Percentiles rank a stretch among this genome's conserved stretches.
Conservation (phyloP, 495 filamentous ascomycete genomes). For the Parmelia sp. region DNA sequence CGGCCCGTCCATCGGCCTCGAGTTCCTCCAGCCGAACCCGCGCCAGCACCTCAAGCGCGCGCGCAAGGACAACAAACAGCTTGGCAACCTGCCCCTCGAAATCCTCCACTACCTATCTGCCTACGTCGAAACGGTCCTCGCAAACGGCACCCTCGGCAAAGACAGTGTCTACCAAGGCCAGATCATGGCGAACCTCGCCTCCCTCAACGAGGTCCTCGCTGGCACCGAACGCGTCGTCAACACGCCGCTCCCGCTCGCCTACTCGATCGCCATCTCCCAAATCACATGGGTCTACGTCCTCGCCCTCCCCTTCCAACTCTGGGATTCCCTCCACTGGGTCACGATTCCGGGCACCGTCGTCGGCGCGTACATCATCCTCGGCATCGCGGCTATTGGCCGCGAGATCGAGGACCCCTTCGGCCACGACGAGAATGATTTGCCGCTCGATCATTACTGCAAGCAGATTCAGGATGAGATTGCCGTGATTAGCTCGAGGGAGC, state of each 20-base stretch:
- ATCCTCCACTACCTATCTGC: conserved; percentile 65
- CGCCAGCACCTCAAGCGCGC: conserved; percentile 63
- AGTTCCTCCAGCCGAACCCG: conserved; percentile 66
- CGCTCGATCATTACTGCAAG: conserved; percentile 68
- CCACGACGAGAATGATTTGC: conserved; percentile 79
- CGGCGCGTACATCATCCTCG: conserved; percentile 87
- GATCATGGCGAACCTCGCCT: conserved; percentile 39
- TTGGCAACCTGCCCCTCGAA: conserved; percentile 74
- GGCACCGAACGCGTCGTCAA: conserved; percentile 76
- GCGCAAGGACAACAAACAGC: conserved; percentile 47
- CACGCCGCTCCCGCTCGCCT: conserved; percentile 78
- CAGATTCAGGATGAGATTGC: conserved; percentile 68
- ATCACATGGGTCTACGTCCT: conserved; percentile 85
- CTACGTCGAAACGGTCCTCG: conserved; percentile 53
- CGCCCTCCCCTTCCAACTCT: conserved; percentile 79
- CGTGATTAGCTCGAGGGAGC: conserved; percentile 54
- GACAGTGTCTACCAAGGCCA: conserved; percentile 40
- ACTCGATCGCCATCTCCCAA: conserved; percentile 78
- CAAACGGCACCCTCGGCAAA: conserved; percentile 50
- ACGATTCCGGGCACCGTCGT: conserved; percentile 79
- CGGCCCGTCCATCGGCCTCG: conserved; percentile 65
- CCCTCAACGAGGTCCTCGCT: conserved; percentile 66
- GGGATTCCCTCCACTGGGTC: conserved; percentile 55
- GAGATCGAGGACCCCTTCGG: conserved; percentile 91
- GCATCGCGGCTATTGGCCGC: conserved; percentile 75